Base-by-base conservation (phyloP, 2,329 filamentous ascomycete genomes). In the Claviceps monticola region DNA sequence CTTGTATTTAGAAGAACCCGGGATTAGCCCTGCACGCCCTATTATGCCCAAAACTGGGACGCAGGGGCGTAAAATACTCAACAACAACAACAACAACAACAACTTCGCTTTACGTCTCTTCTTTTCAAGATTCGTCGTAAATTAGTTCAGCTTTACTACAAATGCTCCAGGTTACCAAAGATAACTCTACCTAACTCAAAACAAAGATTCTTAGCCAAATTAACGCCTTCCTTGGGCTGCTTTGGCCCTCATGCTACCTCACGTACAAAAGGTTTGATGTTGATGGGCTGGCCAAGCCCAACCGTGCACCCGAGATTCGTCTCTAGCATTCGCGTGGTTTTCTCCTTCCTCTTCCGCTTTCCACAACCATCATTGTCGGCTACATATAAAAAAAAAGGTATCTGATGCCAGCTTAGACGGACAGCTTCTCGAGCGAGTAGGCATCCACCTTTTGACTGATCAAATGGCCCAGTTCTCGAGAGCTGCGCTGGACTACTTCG, bases 371-470 rank as follows among this genome's bases (percentile, higher is more conserved):
- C 17, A 46, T 46, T 34, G 29, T 46, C 48, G 29, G 44, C 44
- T 38, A 39, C 44, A 50, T 38, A 1, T 11, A n/a, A 39, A 1
- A 16, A 36, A 14, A 16, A 17, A 3, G 8, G 19, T 11, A 42
- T 41, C 23, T 9, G 19, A 42, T 52, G 55, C 54, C 56, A 34
- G 61, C 55, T 70, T 74, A 88, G 60, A 88, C 71, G 50, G 76
- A 67, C 59, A 95, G 82, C 67, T 81, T 80, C 70, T 95, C 88
- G 57, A 91, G 76, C 46, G 86, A 88, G 70, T 96, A 95, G 58
- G 83, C 80, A 52, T 85, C 86, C 55, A 90, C 84, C 64, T 83
- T 83, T 69, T 86, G 85, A 63, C 85, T 88, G 62, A 85, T 80
- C 65, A 94, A 69, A 66, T 86, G 80, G 17, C 86, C 87, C 53